Percentiles rank a stretch among this genome's conserved stretches.
These are phyloP conservation scores for Globisporangium abappressorium DNA, from an alignment of 352 stramenopile species.

Conservation along the genomic window DNA sequence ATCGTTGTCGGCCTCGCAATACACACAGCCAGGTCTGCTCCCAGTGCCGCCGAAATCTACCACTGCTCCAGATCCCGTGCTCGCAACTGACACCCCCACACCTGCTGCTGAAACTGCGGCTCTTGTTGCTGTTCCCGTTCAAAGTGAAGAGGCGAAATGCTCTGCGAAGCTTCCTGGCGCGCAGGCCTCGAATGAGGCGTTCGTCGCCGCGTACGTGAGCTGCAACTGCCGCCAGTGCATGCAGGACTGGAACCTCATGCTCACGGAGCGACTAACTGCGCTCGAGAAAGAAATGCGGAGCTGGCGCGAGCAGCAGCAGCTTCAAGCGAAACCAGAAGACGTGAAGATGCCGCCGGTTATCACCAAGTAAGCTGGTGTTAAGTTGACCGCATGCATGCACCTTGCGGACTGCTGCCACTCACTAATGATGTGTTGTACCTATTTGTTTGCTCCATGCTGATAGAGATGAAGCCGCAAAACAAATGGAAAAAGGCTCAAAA, in stretches of 20 bases:
- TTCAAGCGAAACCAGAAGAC: slow-evolving; percentile 3
- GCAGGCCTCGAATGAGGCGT: slow-evolving; percentile 13
- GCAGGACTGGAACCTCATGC: slow-evolving; percentile 16
- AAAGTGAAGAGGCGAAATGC: neutral
- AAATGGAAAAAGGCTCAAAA: neutral
- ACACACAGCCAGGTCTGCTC: neutral
- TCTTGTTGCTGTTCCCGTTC: no score
- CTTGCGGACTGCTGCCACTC: neutral
- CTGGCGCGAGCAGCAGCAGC: neutral
- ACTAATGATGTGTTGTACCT: neutral
- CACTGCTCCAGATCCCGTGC: neutral
- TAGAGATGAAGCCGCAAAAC: neutral
- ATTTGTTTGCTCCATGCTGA: neutral
- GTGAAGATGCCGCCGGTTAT: neutral
- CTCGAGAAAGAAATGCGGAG: slow-evolving; percentile 10
- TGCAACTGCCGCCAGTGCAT: slow-evolving; percentile 23
- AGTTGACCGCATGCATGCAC: neutral
- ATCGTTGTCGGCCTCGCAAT: neutral
- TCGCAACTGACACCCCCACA: neutral
- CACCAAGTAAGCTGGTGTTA: neutral
- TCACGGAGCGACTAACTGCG: slow-evolving; percentile 9
- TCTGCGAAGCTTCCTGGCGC: slow-evolving; percentile 2
- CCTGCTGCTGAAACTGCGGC: neutral
- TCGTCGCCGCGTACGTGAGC: slow-evolving; percentile 15
- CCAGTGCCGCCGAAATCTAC: neutral